Conservation (phyloP, 2,329 filamentous ascomycete genomes). For the Trichocomaceae sp. region DNA sequence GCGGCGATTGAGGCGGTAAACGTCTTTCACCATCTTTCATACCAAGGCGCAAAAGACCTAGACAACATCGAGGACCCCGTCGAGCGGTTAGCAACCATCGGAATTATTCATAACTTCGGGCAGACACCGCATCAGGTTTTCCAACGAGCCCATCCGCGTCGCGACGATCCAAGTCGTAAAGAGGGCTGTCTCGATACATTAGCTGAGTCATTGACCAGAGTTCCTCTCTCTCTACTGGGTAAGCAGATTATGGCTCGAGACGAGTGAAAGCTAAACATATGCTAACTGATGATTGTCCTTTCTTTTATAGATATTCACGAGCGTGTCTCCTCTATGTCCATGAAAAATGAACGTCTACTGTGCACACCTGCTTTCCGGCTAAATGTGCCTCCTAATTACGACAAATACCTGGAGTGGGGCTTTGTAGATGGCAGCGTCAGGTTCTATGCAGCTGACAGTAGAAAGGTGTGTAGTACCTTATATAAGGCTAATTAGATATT, state of each 20-base stretch:
- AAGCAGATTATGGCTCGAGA: constrained; percentile 18
- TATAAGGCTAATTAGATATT: neutral
- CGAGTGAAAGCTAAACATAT: neutral
- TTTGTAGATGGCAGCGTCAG: constrained; percentile 88
- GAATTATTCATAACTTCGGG: constrained; percentile 97
- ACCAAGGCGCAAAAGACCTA: constrained; percentile 85
- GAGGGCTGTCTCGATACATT: constrained; percentile 68
- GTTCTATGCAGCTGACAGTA: constrained; percentile 78
- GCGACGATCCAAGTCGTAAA: constrained; percentile 61
- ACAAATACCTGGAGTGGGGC: constrained; percentile 93
- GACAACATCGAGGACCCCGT: constrained; percentile 85
- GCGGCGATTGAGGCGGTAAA: constrained; percentile 86
- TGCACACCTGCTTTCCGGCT: constrained; percentile 78
- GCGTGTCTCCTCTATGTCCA: constrained; percentile 68
- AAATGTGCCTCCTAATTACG: constrained; percentile 77
- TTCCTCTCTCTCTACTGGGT: constrained; percentile 71
- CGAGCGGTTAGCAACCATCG: constrained; percentile 80
- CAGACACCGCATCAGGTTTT: constrained; percentile 97
- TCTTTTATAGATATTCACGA: constrained; percentile 58
- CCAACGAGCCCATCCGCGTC: constrained; percentile 67
- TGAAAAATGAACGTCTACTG: constrained; percentile 73
- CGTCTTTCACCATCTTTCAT: constrained; percentile 93
- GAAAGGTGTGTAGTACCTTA: constrained; percentile 52
- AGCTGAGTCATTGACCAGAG: constrained; percentile 66
- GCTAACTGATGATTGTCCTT: neutral